These are phyloP conservation scores for Phyllosticta citrichinensis DNA, from an alignment of 2,329 filamentous ascomycete genomes.

Conservation along the genomic window DNA sequence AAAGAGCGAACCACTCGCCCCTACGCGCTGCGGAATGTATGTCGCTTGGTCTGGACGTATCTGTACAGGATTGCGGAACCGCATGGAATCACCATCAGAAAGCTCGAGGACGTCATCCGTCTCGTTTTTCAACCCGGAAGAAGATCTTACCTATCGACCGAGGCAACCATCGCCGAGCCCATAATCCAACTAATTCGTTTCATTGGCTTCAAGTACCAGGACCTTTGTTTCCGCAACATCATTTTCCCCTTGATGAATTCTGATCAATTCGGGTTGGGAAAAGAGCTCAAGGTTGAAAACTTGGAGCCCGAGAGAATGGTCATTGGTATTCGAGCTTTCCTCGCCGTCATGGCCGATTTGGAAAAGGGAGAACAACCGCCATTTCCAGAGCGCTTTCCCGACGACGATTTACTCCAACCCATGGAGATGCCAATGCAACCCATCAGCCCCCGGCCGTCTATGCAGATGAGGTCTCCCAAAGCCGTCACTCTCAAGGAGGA, in stretches of 20 bases:
- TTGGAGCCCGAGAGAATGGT: slow-evolving; percentile 94
- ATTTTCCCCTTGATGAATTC: slow-evolving; percentile 95
- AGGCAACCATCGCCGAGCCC: slow-evolving; percentile 75
- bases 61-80: slow-evolving; percentile 70
- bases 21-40: slow-evolving; percentile 78
- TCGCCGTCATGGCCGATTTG: slow-evolving; percentile 85
- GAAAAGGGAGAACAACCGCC: slow-evolving; percentile 79
- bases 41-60: slow-evolving; percentile 87
- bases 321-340: slow-evolving; percentile 89
- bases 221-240: slow-evolving; percentile 83
- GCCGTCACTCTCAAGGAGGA: slow-evolving; percentile 46
- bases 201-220: slow-evolving; percentile 86
- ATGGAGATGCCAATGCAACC: slow-evolving; percentile 23
- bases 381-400: slow-evolving; percentile 61
- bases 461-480: slow-evolving; percentile 22
- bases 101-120: slow-evolving; percentile 81
- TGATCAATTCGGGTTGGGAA: slow-evolving; percentile 68
- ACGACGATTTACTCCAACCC: slow-evolving; percentile 34
- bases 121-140: slow-evolving; percentile 74
- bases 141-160: slow-evolving; percentile 70
- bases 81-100: slow-evolving; percentile 56
- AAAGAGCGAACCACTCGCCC: slow-evolving; percentile 74
- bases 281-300: slow-evolving; percentile 78
- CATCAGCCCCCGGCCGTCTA: slow-evolving; percentile 23
- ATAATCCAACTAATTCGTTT: slow-evolving; percentile 89